phyloP scores from a whole-genome alignment of 352 stramenopile genomes.

The Peronospora belbahrii region DNA sequence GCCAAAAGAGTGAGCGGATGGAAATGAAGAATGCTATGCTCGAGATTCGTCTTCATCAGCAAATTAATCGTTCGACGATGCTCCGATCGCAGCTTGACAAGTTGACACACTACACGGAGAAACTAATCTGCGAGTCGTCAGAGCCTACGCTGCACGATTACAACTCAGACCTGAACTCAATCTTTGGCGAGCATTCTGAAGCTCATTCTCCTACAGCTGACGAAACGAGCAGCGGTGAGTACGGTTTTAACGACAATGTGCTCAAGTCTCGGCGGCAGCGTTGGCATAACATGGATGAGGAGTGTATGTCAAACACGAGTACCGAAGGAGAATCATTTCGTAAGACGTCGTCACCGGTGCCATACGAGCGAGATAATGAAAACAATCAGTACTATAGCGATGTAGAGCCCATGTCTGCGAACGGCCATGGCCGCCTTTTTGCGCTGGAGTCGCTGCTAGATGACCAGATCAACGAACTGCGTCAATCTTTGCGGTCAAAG shows the following conservation, averaged over 20 bases:
- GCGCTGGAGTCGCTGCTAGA: slow-evolving; percentile 24
- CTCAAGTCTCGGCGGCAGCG: slow-evolving; percentile 29
- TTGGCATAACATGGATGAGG: slow-evolving; percentile 34
- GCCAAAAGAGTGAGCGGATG: slow-evolving; percentile 38
- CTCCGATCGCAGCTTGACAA: slow-evolving; percentile 64
- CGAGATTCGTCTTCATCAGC: slow-evolving; percentile 54
- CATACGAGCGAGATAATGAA: slow-evolving; percentile 18
- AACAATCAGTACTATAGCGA: slow-evolving; percentile 28
- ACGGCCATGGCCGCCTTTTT: slow-evolving; percentile 7
- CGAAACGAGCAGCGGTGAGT: slow-evolving; percentile 28
- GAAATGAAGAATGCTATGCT: slow-evolving; percentile 58
- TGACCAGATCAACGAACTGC: slow-evolving; percentile 26
- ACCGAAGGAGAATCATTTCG: slow-evolving; percentile 32
- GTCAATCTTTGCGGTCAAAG: slow-evolving; percentile 19
- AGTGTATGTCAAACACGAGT: slow-evolving; percentile 54
- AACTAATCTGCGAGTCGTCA: slow-evolving; percentile 47
- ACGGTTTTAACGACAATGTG: slow-evolving; percentile 35
- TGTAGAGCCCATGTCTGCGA: slow-evolving; percentile 20
- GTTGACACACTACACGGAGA: slow-evolving; percentile 63
- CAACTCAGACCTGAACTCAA: slow-evolving; percentile 39
- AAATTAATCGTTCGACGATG: slow-evolving; percentile 53
- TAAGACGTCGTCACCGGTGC: slow-evolving; percentile 24
- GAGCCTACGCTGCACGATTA: slow-evolving; percentile 43
- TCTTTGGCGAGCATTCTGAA: slow-evolving; percentile 41
- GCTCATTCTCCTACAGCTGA: slow-evolving; percentile 31